Conservation (phyloP, 441 rosid species). For the Populus hybrid region DNA sequence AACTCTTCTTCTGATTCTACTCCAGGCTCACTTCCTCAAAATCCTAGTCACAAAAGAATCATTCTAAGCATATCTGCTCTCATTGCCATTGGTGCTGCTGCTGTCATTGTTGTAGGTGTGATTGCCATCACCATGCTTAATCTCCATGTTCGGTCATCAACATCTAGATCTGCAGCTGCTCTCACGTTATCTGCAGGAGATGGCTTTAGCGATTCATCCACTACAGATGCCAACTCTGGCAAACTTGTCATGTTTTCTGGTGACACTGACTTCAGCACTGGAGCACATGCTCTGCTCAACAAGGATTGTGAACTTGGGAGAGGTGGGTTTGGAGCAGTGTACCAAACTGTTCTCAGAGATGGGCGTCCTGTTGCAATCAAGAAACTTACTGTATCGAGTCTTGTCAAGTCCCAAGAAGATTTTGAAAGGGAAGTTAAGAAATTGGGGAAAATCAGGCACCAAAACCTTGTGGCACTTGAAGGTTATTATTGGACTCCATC, state of each 20-base stretch:
- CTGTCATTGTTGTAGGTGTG: constrained; percentile 76
- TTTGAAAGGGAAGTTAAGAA: constrained; percentile 53
- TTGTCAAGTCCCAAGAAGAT: constrained; percentile 54
- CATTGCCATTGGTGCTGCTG: constrained; percentile 91
- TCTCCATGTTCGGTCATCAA: constrained; percentile 61
- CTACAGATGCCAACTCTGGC: constrained; percentile 76
- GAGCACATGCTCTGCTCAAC: constrained; percentile 79
- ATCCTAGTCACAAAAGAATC: constrained; percentile 57
- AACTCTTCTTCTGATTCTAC: constrained; percentile 68
- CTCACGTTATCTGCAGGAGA: constrained; percentile 62
- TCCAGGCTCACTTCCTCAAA: constrained; percentile 55
- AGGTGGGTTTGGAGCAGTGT: constrained; percentile 95
- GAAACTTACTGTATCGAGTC: constrained; percentile 71
- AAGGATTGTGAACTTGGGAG: constrained; percentile 93
- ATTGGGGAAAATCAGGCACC: constrained; percentile 72
- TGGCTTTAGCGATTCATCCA: constrained; percentile 70
- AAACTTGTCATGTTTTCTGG: constrained; percentile 94
- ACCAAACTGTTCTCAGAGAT: constrained; percentile 63
- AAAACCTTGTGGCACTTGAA: constrained; percentile 66
- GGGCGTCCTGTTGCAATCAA: constrained; percentile 86
- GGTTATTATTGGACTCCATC: constrained; percentile 93
- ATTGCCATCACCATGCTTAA: constrained; percentile 78
- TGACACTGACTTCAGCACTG: constrained; percentile 66
- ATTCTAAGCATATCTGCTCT: constrained; percentile 86
- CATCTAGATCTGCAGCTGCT: constrained; percentile 50